Conservation (phyloP, 2,329 filamentous ascomycete genomes). For the Leptoxyphium fumago region DNA sequence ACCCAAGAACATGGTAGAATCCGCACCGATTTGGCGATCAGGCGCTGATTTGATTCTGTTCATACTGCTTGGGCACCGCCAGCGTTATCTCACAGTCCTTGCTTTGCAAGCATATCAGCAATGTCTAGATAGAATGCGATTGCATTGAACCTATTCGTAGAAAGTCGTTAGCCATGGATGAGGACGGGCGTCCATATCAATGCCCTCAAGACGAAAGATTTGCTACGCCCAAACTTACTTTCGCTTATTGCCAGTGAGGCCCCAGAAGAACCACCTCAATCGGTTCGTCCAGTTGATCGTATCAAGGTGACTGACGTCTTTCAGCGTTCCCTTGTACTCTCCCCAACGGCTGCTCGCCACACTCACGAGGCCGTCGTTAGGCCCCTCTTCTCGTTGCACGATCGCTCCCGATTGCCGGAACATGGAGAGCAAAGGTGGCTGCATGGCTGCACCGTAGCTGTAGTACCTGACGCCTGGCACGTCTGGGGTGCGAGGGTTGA, state of each 20-base stretch:
- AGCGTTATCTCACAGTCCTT: conserved; percentile 15
- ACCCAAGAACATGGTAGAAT: background rate
- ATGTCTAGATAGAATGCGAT: conserved; percentile 50
- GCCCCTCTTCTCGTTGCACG: conserved; percentile 38
- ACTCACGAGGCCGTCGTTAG: conserved; percentile 51
- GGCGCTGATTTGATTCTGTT: background rate
- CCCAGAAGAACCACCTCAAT: conserved; percentile 43
- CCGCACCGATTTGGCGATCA: background rate
- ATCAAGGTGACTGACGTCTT: conserved; percentile 50
- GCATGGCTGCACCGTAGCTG: conserved; percentile 46
- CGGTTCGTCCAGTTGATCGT: conserved; percentile 54
- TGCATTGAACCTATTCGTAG: conserved; percentile 42
- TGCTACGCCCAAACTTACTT: conserved; percentile 25
- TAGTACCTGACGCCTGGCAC: conserved; percentile 42
- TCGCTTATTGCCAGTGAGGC: conserved; percentile 39
- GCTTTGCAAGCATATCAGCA: conserved; percentile 35
- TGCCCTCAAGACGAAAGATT: too few relatives aligned
- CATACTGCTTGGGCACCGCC: background rate
- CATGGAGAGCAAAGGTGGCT: conserved; percentile 40
- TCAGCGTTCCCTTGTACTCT: conserved; percentile 46
- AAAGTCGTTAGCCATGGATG: too few relatives aligned
- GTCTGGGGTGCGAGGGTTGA: conserved; percentile 46
- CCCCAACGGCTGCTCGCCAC: conserved; percentile 47
- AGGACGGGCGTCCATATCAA: too few relatives aligned
- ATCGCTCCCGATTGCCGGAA: conserved; percentile 43